phyloP scores from a whole-genome alignment of 768 basidiomycete species.

The Pisolithus microcarpus region DNA sequence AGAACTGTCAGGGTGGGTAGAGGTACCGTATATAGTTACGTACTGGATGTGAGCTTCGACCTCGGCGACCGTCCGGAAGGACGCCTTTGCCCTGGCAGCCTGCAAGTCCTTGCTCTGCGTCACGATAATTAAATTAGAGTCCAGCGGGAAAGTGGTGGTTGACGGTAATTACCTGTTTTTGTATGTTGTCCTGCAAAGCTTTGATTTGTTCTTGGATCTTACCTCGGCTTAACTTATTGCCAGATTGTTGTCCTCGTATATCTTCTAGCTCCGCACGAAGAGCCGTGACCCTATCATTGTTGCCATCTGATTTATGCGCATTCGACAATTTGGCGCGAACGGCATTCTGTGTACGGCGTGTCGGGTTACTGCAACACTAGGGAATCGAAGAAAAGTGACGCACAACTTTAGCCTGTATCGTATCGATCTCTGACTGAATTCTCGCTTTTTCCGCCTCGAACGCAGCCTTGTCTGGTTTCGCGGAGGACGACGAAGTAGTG shows the following conservation, averaged over 20 bases:
- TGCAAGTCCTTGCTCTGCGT: constrained; percentile 80
- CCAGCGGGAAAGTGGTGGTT: background rate
- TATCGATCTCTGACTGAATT: constrained; percentile 79
- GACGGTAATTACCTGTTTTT: constrained; percentile 60
- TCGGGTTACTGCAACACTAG: background rate
- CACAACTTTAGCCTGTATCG: constrained; percentile 72
- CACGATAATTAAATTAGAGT: constrained; percentile 3
- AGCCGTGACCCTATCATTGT: constrained; percentile 61
- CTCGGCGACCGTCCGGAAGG: constrained; percentile 77
- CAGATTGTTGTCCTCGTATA: constrained; percentile 73
- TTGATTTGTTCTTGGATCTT: constrained; percentile 79
- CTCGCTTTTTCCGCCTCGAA: constrained; percentile 82
- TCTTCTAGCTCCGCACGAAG: constrained; percentile 77
- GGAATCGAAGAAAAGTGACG: constrained; percentile 29
- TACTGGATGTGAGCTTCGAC: constrained; percentile 85
- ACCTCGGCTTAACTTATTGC: constrained; percentile 58
- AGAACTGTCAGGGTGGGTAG: constrained; percentile 1
- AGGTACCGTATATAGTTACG: constrained; percentile 18
- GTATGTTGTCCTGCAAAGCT: constrained; percentile 63
- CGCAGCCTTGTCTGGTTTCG: constrained; percentile 78
- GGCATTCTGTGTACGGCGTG: constrained; percentile 39
- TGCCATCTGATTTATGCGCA: constrained; percentile 51
- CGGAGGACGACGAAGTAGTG: constrained; percentile 27
- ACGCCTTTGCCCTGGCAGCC: constrained; percentile 65
- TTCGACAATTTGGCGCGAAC: constrained; percentile 72